phyloP scores from a whole-genome alignment of 2,329 filamentous ascomycete species.

The Septoria petroselini region DNA sequence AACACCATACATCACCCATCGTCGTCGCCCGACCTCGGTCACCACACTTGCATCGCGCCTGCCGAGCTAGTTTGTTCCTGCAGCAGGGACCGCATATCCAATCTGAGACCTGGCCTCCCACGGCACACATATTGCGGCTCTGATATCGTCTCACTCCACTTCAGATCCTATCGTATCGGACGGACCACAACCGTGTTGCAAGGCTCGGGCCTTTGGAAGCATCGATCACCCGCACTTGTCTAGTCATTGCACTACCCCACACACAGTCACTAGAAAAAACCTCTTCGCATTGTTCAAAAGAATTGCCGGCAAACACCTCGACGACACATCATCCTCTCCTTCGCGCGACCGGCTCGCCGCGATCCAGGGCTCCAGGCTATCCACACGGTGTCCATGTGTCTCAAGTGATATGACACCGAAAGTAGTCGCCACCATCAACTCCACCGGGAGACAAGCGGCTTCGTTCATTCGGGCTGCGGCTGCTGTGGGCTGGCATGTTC shows the following conservation, averaged over 20 bases:
- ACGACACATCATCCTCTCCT: background rate
- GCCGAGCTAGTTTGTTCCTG: slow-evolving; percentile 1
- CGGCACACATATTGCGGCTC: background rate
- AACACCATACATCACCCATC: background rate
- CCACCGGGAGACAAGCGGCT: slow-evolving; percentile 90
- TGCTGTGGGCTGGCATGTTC: slow-evolving; percentile 88
- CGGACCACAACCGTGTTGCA: slow-evolving; percentile 2
- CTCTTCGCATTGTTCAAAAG: background rate
- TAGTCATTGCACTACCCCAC: slow-evolving; percentile 14
- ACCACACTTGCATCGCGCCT: background rate
- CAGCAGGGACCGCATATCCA: slow-evolving; percentile 11
- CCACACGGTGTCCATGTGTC: slow-evolving; percentile 21
- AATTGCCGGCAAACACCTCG: background rate
- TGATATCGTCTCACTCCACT: background rate
- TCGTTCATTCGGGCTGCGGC: slow-evolving; percentile 92
- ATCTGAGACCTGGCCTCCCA: slow-evolving; percentile 1
- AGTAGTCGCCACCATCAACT: slow-evolving; percentile 92
- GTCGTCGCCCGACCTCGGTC: background rate
- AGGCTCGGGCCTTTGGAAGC: slow-evolving; percentile 7
- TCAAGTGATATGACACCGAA: slow-evolving; percentile 49
- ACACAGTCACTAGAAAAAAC: slow-evolving; percentile 12
- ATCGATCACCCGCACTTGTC: slow-evolving; percentile 12
- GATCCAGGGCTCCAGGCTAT: background rate
- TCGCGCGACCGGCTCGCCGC: background rate
- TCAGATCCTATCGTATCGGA: slow-evolving; percentile 1